These are phyloP conservation scores for Colletotrichum camelliae DNA, from an alignment of 2,329 filamentous ascomycete genomes.

Conservation along the genomic window DNA sequence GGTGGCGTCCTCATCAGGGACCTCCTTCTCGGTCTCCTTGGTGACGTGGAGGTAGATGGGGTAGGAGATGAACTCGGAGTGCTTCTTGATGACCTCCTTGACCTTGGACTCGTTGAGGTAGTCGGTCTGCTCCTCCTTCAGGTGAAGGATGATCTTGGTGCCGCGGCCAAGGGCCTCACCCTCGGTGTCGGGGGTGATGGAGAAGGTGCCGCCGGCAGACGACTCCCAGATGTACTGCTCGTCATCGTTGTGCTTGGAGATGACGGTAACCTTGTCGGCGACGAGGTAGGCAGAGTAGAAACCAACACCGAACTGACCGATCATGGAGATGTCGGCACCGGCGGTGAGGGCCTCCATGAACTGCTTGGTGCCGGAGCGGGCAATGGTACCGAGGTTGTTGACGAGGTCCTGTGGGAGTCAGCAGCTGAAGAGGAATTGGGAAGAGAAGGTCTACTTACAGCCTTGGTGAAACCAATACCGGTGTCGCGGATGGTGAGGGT, in stretches of 20 bases:
- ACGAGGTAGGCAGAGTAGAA: constrained; percentile 99
- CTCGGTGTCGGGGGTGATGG: constrained; percentile 86
- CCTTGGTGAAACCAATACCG: constrained; percentile 99
- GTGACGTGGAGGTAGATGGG: constrained; percentile 99
- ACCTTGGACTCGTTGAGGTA: constrained; percentile 99
- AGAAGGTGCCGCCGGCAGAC: constrained; percentile 96
- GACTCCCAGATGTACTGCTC: constrained; percentile 99
- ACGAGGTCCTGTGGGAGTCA: constrained; percentile 80
- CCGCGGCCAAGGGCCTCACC: constrained; percentile 91
- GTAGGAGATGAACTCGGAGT: constrained; percentile 99
- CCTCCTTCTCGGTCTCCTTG: constrained; percentile 99
- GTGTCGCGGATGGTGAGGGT: constrained; percentile 96
- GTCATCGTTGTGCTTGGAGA: constrained; percentile 99
- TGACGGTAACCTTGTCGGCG: constrained; percentile 91
- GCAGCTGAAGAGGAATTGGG: constrained; percentile 23
- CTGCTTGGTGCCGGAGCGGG: constrained; percentile 99
- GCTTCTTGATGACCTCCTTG: constrained; percentile 99
- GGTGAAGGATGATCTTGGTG: constrained; percentile 96
- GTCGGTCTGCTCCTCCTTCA: constrained; percentile 99
- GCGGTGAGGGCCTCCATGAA: constrained; percentile 99
- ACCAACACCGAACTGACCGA: constrained; percentile 99
- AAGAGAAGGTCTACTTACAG: constrained; percentile 67
- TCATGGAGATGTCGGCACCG: constrained; percentile 99
- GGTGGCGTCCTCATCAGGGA: constrained; percentile 89
- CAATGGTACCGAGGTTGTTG: constrained; percentile 99